Conservation (phyloP, 352 stramenopile species). For the Pythium plurisporium region DNA sequence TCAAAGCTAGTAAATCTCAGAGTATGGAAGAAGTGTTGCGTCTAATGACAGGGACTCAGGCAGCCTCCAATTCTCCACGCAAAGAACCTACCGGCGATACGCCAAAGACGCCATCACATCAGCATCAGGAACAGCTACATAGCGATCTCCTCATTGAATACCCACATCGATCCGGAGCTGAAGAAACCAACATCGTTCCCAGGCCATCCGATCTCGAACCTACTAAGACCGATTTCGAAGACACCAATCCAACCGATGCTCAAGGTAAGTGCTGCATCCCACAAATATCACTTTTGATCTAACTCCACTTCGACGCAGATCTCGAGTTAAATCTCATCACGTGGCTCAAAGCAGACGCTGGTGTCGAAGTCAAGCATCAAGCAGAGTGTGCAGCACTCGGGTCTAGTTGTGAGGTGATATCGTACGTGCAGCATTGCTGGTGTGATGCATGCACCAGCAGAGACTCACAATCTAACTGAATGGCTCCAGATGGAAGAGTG, state of each 20-base stretch:
- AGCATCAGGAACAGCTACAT: too few species aligned
- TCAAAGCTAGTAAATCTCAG: too few species aligned
- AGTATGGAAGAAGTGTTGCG: constrained; percentile 5
- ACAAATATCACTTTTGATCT: too few species aligned
- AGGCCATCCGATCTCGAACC: too few species aligned
- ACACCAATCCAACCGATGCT: too few species aligned
- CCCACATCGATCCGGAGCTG: too few species aligned
- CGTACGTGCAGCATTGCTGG: constrained; percentile 22
- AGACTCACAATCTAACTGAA: background rate
- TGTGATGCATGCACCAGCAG: background rate
- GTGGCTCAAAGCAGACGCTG: constrained; percentile 50
- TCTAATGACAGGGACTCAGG: background rate
- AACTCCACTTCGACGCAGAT: background rate
- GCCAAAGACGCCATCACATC: too few species aligned
- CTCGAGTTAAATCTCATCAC: constrained; percentile 30
- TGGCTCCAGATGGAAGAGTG: constrained; percentile 16
- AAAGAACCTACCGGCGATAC: background rate
- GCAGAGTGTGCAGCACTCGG: constrained; percentile 30
- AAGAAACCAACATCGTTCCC: too few species aligned
- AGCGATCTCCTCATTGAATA: too few species aligned
- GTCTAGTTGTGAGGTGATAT: constrained; percentile 36
- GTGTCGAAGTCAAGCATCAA: constrained; percentile 42
- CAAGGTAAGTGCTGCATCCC: too few species aligned
- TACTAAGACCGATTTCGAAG: too few species aligned
- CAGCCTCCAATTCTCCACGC: background rate